phyloP scores from a whole-genome alignment of 495 filamentous ascomycete genomes.

The Terfezia boudieri region DNA sequence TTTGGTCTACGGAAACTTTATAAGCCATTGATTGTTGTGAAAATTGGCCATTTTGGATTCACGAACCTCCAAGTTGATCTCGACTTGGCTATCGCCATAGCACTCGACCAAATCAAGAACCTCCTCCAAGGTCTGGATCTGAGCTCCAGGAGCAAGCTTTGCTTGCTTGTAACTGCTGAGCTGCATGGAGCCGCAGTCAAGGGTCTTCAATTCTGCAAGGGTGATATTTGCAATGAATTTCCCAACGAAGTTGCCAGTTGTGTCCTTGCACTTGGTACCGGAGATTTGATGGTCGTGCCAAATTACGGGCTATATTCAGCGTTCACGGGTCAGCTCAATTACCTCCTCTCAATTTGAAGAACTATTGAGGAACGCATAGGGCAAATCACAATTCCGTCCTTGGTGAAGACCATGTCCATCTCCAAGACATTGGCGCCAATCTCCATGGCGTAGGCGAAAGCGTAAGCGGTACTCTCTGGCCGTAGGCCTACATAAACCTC shows the following conservation, averaged over 20 bases:
- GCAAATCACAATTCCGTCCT: slow-evolving; percentile 15
- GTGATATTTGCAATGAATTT: slow-evolving; percentile 19
- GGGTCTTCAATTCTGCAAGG: slow-evolving; percentile 18
- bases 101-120: slow-evolving; percentile 18
- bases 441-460: slow-evolving; percentile 18
- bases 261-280: slow-evolving; percentile 15
- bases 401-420: slow-evolving; percentile 20
- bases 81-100: slow-evolving; percentile 17
- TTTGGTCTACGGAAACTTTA: slow-evolving; percentile 9
- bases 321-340: background rate
- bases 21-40: background rate
- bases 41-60: background rate
- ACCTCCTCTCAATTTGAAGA: background rate
- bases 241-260: slow-evolving; percentile 10
- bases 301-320: slow-evolving; percentile 11
- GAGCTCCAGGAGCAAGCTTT: slow-evolving; percentile 16
- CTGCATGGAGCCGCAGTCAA: slow-evolving; percentile 16
- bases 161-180: slow-evolving; percentile 7
- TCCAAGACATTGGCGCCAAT: slow-evolving; percentile 16
- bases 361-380: background rate
- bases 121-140: slow-evolving; percentile 18
- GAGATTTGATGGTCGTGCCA: slow-evolving; percentile 19
- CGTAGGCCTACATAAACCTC: background rate
- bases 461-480: slow-evolving; percentile 10
- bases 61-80: slow-evolving; percentile 16